Percentiles rank a stretch among this genome's conserved stretches.
Conservation (phyloP, 306 rosid genomes). For the Gillenia trifoliata region DNA sequence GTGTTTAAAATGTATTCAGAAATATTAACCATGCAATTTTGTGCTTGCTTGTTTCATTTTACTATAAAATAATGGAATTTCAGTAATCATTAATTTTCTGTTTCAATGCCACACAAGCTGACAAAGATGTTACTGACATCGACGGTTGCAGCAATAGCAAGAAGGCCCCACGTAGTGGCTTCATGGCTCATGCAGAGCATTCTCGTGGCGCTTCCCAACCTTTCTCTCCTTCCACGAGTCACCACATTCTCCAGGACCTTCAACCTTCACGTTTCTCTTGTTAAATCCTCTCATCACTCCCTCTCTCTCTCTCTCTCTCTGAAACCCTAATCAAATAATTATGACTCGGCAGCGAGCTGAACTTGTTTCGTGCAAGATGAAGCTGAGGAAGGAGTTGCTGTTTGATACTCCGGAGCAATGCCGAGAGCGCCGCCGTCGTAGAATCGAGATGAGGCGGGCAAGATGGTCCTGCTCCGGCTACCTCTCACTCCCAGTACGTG, state of each 20-base stretch:
- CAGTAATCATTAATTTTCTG: background rate
- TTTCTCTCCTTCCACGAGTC: constrained; percentile 5
- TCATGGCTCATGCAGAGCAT: constrained; percentile 2
- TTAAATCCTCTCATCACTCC: background rate
- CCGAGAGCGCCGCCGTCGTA: constrained; percentile 17
- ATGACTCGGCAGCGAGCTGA: background rate
- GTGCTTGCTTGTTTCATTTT: too few species aligned
- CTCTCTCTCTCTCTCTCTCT: background rate
- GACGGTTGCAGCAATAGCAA: background rate
- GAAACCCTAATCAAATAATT: background rate
- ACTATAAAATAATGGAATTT: background rate
- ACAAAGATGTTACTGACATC: background rate
- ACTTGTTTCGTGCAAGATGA: background rate
- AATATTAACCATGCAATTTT: too few species aligned
- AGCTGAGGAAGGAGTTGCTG: background rate
- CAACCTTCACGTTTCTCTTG: background rate
- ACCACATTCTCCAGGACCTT: background rate
- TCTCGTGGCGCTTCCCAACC: constrained; percentile 4
- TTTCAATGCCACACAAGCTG: background rate
- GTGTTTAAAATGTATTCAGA: too few species aligned
- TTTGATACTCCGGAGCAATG: constrained; percentile 12
- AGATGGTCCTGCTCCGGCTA: background rate
- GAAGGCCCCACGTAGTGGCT: background rate
- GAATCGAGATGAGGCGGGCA: constrained; percentile 13
- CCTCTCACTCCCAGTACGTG: background rate